These are phyloP conservation scores for Physcomitrellopsis africana DNA, from an alignment of 225 moss, liverwort and hornwort species.

Conservation along the genomic window DNA sequence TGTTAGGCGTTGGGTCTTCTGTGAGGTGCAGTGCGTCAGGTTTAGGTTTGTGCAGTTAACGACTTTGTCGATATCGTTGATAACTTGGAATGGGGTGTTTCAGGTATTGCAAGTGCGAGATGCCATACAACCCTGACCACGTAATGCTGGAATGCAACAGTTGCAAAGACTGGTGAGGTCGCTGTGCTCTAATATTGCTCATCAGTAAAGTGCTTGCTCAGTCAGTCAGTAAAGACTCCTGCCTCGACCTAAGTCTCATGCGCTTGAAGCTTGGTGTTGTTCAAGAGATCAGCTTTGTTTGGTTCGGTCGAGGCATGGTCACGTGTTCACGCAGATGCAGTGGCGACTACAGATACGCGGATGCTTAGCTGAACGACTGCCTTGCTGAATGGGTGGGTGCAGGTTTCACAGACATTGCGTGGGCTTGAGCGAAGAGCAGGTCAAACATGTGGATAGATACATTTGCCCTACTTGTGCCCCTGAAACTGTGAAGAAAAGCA, in stretches of 20 bases:
- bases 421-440: conserved; percentile 72
- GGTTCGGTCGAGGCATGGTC: neutral
- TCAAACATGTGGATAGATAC: conserved; percentile 67
- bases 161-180: conserved; percentile 61
- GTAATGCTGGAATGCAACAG: conserved; percentile 59
- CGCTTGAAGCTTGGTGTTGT: neutral
- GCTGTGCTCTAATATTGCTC: neutral
- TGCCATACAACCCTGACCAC: conserved; percentile 67
- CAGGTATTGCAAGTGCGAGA: conserved; percentile 58
- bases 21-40: too few species aligned
- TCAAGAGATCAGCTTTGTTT: too few species aligned
- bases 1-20: neutral
- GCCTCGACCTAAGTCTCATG: neutral
- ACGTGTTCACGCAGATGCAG: too few species aligned
- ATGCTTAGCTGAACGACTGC: neutral
- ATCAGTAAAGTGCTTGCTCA: neutral
- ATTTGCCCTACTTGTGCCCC: conserved; percentile 71
- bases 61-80: neutral
- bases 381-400: conserved; percentile 29
- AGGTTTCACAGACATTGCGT: conserved; percentile 81
- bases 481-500: conserved; percentile 65
- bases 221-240: neutral
- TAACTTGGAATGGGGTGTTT: neutral
- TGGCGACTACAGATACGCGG: neutral
- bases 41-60: too few species aligned